Evolutionary conservation across 768 basidiomycete species (phyloP), one percentile per base, ranked within the genome.

Genomic region (Lentinula guzmanii): DNA sequence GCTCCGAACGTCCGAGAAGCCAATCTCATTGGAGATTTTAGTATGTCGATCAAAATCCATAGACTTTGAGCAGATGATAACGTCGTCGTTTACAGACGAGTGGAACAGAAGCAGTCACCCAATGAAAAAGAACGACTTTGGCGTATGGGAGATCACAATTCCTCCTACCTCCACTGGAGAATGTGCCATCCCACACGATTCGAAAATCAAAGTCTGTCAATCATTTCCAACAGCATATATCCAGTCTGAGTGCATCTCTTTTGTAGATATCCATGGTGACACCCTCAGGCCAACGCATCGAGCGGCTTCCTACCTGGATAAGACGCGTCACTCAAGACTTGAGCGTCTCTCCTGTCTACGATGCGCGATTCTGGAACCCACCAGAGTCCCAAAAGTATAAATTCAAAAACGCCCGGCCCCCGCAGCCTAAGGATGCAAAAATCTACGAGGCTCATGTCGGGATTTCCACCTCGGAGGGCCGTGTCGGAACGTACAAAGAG

Each of bases 371-470:
- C 75, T 99, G 97, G 97, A 98, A 98, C 72, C 97, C 97, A 1
- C 87, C 93, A 18, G 69, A 76, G 43, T 75, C 80, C 28, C 77
- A 91, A 64, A 76, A 70, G 52, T 97, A 98, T 77, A 77, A 79
- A 33, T 96, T 96, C 78, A 96, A 93, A 71, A 79, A 98, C 70
- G 62, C 81, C 50, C 79, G 83, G 9, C 93, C 92, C 10, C 78
- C 83, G 0, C 83, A 86, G 62, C 87, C 89, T 11, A 75, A 76
- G 16, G 80, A 86, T 39, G 71, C 86, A 48, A 87, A 88, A 65
- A 95, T 99, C 62, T 99, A 99, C 70, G 97, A 99, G 71, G 97
- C 95, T 0, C 97, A 99, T 69, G 95, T 98, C 65, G 97, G 97
- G 6, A 98, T 98, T 62, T 96, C 97, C 13, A 91, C 94, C 13